A percentile compares a stretch with the other conserved stretches of the same genome.
Evolutionary conservation across 768 basidiomycete species (phyloP).

Genomic region (Neoboletus brunneissimus): DNA sequence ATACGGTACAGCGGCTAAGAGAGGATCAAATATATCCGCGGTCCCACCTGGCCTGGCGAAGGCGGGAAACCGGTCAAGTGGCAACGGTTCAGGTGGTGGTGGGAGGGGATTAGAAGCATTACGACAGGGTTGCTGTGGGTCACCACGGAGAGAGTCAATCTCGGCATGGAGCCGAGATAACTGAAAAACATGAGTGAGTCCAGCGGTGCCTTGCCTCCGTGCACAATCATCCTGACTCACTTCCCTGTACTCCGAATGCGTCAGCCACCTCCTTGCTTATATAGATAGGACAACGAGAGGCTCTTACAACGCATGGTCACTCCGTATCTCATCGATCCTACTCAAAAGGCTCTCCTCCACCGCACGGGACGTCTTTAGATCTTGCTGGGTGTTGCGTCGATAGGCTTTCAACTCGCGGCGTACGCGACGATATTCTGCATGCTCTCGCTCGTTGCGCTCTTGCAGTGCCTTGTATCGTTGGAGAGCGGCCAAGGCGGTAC

Average conservation of each 20-base stretch:
- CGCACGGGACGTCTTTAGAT: slow-evolving; percentile 35
- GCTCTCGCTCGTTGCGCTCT: slow-evolving; percentile 32
- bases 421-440: slow-evolving; percentile 31
- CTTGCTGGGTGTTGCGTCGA: slow-evolving; percentile 29
- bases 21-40: slow-evolving; percentile 19
- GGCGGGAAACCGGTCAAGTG: slow-evolving; percentile 42
- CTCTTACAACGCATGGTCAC: slow-evolving; percentile 27
- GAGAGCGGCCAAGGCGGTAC: slow-evolving; percentile 34
- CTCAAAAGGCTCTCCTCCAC: slow-evolving; percentile 37
- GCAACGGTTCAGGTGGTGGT: slow-evolving; percentile 52
- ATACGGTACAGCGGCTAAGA: slow-evolving; percentile 23
- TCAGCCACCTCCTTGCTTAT: slow-evolving; percentile 12
- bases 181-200: slow-evolving; percentile 26
- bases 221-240: slow-evolving; percentile 21
- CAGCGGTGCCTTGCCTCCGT: slow-evolving; percentile 6
- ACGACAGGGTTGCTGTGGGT: slow-evolving; percentile 29
- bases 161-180: slow-evolving; percentile 35
- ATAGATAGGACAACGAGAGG: background rate
- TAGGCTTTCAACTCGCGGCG: slow-evolving; percentile 31
- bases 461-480: slow-evolving; percentile 39
- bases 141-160: slow-evolving; percentile 36
- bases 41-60: slow-evolving; percentile 36
- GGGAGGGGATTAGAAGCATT: slow-evolving; percentile 51
- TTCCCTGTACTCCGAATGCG: slow-evolving; percentile 20
- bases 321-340: slow-evolving; percentile 34